Evolutionary conservation across 768 basidiomycete genomes (phyloP).

Genomic region (Boletales sp.): DNA sequence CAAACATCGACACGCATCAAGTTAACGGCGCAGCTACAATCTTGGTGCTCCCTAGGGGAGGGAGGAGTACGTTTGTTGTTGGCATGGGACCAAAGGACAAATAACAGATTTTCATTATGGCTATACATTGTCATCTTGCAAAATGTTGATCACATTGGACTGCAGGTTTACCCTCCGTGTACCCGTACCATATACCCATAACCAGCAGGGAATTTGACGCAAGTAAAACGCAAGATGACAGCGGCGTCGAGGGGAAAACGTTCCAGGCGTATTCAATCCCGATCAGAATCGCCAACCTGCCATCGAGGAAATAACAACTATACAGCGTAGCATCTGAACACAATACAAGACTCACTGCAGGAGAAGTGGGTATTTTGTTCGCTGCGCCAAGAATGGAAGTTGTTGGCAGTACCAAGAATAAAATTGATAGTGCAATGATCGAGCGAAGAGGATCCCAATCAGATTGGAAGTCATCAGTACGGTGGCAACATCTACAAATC

Average conservation of each 20-base stretch:
- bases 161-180: slow-evolving; percentile 35
- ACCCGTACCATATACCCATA: slow-evolving; percentile 52
- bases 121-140: background rate
- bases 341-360: slow-evolving; percentile 50
- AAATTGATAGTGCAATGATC: slow-evolving; percentile 97
- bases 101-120: slow-evolving; percentile 6
- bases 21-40: slow-evolving; percentile 80
- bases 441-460: slow-evolving; percentile 86
- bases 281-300: slow-evolving; percentile 56
- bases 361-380: slow-evolving; percentile 58
- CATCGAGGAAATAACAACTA: background rate
- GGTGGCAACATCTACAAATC: slow-evolving; percentile 64
- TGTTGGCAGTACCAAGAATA: slow-evolving; percentile 97
- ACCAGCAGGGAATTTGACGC: slow-evolving; percentile 50
- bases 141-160: background rate
- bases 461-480: slow-evolving; percentile 89
- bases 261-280: slow-evolving; percentile 87
- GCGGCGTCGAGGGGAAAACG: slow-evolving; percentile 71
- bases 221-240: slow-evolving; percentile 59
- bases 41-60: slow-evolving; percentile 78
- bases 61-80: slow-evolving; percentile 77
- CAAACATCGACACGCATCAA: slow-evolving; percentile 77
- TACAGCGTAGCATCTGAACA: slow-evolving; percentile 1
- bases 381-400: slow-evolving; percentile 78
- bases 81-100: slow-evolving; percentile 52